Evolutionary conservation across 345 rosid genomes (phyloP).

Genomic region (Eucalyptus brandiana): DNA sequence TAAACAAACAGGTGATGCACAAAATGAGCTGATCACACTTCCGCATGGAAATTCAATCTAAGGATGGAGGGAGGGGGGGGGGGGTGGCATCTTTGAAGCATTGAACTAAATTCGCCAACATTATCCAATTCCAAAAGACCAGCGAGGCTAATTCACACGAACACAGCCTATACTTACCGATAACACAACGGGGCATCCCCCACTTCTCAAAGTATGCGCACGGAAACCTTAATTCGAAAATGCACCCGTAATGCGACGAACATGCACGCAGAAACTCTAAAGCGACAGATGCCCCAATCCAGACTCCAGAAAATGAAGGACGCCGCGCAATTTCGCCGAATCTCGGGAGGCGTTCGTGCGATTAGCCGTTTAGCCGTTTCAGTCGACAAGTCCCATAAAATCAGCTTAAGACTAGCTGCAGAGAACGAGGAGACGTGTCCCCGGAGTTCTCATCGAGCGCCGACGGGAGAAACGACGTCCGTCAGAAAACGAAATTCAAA

Average conservation of each 20-base stretch:
- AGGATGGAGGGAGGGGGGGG: neutral
- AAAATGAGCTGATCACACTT: neutral
- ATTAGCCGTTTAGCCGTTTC: neutral
- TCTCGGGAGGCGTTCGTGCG: neutral
- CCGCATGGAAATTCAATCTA: neutral
- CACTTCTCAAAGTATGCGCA: neutral
- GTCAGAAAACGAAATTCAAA: neutral
- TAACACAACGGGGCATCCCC: neutral
- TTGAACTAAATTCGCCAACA: neutral
- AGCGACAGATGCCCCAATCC: neutral
- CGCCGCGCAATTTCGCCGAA: neutral
- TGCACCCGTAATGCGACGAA: neutral
- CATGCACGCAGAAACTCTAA: neutral
- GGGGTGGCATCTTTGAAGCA: rapidly evolving
- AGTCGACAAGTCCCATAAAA: neutral
- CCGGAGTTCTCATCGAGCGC: neutral
- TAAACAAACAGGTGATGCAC: neutral
- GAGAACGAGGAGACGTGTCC: neutral
- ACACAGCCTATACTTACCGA: neutral
- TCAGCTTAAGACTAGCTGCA: neutral
- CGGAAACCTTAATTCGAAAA: neutral
- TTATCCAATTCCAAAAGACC: neutral
- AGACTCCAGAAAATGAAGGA: neutral
- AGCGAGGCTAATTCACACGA: rapidly evolving
- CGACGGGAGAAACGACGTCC: neutral